Evolutionary conservation across 768 basidiomycete genomes (phyloP).

Genomic region (Mycena amicta): DNA sequence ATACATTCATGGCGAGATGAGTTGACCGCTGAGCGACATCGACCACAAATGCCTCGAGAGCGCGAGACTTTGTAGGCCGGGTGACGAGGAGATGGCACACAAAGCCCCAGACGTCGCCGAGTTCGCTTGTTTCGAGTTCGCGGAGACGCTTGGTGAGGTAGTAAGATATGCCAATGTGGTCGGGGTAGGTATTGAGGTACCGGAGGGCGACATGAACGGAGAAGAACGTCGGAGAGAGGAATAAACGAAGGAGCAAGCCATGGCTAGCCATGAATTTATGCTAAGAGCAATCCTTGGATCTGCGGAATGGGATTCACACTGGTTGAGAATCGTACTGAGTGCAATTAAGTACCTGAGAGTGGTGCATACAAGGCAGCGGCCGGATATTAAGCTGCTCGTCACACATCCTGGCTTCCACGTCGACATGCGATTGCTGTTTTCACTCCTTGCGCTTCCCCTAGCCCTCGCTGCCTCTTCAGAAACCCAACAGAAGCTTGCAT

Average conservation of each 20-base stretch:
- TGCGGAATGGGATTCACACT: too few relatives aligned
- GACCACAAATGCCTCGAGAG: constrained; percentile 92
- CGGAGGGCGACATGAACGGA: constrained; percentile 91
- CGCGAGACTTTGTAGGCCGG: constrained; percentile 86
- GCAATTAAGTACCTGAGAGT: too few relatives aligned
- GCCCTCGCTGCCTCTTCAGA: constrained; percentile 35
- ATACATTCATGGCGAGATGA: constrained; percentile 92
- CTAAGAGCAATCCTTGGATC: too few relatives aligned
- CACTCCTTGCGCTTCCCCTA: constrained; percentile 30
- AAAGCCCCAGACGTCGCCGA: constrained; percentile 88
- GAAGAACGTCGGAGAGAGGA: constrained; percentile 91
- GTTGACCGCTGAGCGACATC: constrained; percentile 88
- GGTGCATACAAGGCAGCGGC: too few relatives aligned
- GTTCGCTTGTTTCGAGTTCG: constrained; percentile 66
- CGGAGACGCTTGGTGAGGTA: constrained; percentile 79
- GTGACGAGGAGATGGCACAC: constrained; percentile 95
- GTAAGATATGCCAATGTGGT: constrained; percentile 91
- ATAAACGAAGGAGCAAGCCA: constrained; percentile 87
- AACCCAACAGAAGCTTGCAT: constrained; percentile 57
- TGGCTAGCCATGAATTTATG: constrained; percentile 58
- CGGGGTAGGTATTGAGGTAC: constrained; percentile 79
- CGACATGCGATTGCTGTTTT: constrained; percentile 30
- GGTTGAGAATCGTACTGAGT: too few relatives aligned
- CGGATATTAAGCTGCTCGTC: too few relatives aligned
- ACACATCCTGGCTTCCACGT: constrained; percentile 28